Base-by-base conservation (phyloP, 2,329 filamentous ascomycete species). In the Rhinocladiella similis region DNA sequence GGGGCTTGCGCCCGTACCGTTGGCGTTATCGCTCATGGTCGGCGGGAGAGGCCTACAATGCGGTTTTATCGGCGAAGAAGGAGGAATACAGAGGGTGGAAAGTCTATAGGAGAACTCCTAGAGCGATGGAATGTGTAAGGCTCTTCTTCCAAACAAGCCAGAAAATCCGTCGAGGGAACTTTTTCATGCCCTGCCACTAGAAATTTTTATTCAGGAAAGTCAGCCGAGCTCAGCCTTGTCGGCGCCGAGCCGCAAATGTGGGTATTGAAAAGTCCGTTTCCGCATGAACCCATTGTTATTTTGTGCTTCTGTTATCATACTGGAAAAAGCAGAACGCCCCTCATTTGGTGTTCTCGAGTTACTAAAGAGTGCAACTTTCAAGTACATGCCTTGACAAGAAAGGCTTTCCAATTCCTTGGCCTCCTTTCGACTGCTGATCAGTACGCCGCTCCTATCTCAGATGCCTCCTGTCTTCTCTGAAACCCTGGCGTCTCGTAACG, bases 21-120 rank as follows among this genome's bases (percentile, higher is more conserved):
- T 75, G 67, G 77, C 72, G 74, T 81, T 78, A 78, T 84, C 72
- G 69, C 73, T 77, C 77, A 79, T 36, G 51, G 29, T 20, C 19
- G 3, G 29, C 12, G 29, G n/a, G 43, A 48, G 29, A 27, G 13
- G 19, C 12, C 22, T 38, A 12, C 35, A 16, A 33, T 50, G 14
- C 12, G 39, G 38, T 20, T 5, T 25, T 46, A 14, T 13, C 13
- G 14, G 36, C 13, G 36, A 38, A 38, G n/a, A 19, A 13, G 25
- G 29, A 33, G 3, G 10, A 20, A 35, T 3, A 10, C 18, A 20
- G n/a, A 16, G n/a, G 18, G 13, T 25, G 48, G 22, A 22, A 42
- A 4, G 29, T 33, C 29, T 33, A 7, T 9, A 12, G 29, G 27
- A 29, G 14, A 5, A 16, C 16, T 43, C 18, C n/a, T 36, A 25